Evolutionary conservation across 441 rosid species (phyloP).

Genomic region (Lagerstroemia fauriei): DNA sequence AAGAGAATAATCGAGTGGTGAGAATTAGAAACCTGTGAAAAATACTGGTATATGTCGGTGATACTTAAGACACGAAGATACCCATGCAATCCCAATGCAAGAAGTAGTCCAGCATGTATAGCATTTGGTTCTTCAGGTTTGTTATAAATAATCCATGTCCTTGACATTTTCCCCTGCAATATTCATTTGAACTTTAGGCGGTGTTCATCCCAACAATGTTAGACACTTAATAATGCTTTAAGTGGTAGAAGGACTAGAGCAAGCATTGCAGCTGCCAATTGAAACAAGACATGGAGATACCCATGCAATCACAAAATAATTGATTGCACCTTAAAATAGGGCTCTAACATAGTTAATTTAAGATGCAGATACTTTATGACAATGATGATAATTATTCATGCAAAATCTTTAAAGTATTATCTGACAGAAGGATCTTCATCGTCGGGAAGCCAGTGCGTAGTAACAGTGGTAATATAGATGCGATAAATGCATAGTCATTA

Average conservation of each 20-base stretch:
- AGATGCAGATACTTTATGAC: neutral
- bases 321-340: neutral
- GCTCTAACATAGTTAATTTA: neutral
- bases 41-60: slow-evolving; percentile 83
- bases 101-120: slow-evolving; percentile 90
- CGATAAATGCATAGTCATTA: no score
- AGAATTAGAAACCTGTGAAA: slow-evolving; percentile 63
- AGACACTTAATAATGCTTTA: neutral
- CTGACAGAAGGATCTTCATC: no score
- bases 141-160: slow-evolving; percentile 94
- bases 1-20: slow-evolving; percentile 22
- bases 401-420: no score
- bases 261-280: neutral
- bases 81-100: slow-evolving; percentile 94
- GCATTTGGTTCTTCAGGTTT: slow-evolving; percentile 87
- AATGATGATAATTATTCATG: no score
- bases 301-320: no score
- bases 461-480: no score
- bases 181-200: neutral
- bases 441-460: no score
- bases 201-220: neutral
- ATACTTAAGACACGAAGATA: slow-evolving; percentile 73
- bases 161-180: slow-evolving; percentile 89
- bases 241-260: neutral
- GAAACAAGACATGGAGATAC: no score